Evolutionary conservation across 1,284 basidiomycete genomes (phyloP).

Genomic region (Tranzscheliella williamsii): DNA sequence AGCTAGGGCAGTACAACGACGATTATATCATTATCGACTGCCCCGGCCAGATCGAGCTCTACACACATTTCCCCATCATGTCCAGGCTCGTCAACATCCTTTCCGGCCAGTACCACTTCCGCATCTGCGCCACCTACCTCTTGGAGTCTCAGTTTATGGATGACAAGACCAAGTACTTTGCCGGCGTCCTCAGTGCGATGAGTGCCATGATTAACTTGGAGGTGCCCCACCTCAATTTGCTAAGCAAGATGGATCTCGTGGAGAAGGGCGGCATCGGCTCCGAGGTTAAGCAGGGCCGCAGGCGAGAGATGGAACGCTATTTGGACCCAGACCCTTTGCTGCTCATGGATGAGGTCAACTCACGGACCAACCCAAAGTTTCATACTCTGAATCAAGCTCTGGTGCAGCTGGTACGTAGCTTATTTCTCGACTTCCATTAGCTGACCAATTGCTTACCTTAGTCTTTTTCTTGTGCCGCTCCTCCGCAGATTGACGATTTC

Average conservation of each 20-base stretch:
- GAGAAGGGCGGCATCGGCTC: slow-evolving; percentile 69
- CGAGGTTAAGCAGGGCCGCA: slow-evolving; percentile 31
- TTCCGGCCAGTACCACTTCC: slow-evolving; percentile 52
- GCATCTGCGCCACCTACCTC: slow-evolving; percentile 69
- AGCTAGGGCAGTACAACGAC: slow-evolving; percentile 85
- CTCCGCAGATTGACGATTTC: slow-evolving; percentile 88
- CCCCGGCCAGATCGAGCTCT: slow-evolving; percentile 97
- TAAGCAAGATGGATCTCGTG: slow-evolving; percentile 99
- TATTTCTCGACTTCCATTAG: too few species aligned
- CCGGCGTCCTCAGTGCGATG: slow-evolving; percentile 97
- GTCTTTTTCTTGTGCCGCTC: not conserved
- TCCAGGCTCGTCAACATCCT: slow-evolving; percentile 77
- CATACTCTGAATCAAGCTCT: slow-evolving; percentile 92
- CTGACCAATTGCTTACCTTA: not conserved
- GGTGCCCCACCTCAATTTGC: slow-evolving; percentile 93
- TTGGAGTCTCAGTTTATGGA: slow-evolving; percentile 79
- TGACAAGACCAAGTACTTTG: slow-evolving; percentile 97
- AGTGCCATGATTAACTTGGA: slow-evolving; percentile 98
- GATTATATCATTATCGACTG: slow-evolving; percentile 99
- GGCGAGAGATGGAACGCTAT: slow-evolving; percentile 71
- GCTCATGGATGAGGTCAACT: slow-evolving; percentile 72
- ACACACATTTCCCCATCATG: slow-evolving; percentile 96
- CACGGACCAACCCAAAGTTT: slow-evolving; percentile 78
- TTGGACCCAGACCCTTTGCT: slow-evolving; percentile 95
- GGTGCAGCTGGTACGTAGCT: slow-evolving; percentile 77